phyloP scores from a whole-genome alignment of 352 stramenopile species.

The Phytophthora pinifolia region DNA sequence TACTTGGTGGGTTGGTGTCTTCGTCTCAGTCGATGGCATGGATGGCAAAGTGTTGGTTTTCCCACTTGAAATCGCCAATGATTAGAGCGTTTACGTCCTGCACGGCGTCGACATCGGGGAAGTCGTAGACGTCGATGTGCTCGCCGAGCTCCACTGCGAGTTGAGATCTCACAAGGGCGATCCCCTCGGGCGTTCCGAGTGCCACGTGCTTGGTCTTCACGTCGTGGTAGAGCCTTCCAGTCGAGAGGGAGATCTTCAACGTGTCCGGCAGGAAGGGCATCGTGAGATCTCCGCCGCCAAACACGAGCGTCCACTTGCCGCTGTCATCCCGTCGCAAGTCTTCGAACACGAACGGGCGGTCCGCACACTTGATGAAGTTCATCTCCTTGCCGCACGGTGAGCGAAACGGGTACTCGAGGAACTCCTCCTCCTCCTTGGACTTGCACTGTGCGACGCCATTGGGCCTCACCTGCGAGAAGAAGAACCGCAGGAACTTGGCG shows the following conservation, averaged over 20 bases:
- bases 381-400: slow-evolving; percentile 84
- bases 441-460: slow-evolving; percentile 31
- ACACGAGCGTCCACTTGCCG: slow-evolving; percentile 45
- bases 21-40: slow-evolving; percentile 39
- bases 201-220: slow-evolving; percentile 50
- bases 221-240: slow-evolving; percentile 73
- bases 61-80: slow-evolving; percentile 61
- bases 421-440: slow-evolving; percentile 28
- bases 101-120: slow-evolving; percentile 10
- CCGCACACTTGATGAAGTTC: slow-evolving; percentile 88
- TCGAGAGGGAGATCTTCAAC: slow-evolving; percentile 64
- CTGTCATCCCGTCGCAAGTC: slow-evolving; percentile 39
- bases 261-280: slow-evolving; percentile 56
- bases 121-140: slow-evolving; percentile 52
- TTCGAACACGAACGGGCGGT: slow-evolving; percentile 77
- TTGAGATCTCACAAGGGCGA: slow-evolving; percentile 71
- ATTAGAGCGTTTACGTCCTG: slow-evolving; percentile 13
- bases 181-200: slow-evolving; percentile 26
- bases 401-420: slow-evolving; percentile 70
- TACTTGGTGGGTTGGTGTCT: not conserved
- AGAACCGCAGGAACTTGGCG: slow-evolving; percentile 81
- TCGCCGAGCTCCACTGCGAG: slow-evolving; percentile 69
- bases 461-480: slow-evolving; percentile 66
- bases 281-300: slow-evolving; percentile 54
- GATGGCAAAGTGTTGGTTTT: slow-evolving; percentile 39